Base-by-base conservation (phyloP, 2,329 filamentous ascomycete species). In the Cryphonectria japonica region DNA sequence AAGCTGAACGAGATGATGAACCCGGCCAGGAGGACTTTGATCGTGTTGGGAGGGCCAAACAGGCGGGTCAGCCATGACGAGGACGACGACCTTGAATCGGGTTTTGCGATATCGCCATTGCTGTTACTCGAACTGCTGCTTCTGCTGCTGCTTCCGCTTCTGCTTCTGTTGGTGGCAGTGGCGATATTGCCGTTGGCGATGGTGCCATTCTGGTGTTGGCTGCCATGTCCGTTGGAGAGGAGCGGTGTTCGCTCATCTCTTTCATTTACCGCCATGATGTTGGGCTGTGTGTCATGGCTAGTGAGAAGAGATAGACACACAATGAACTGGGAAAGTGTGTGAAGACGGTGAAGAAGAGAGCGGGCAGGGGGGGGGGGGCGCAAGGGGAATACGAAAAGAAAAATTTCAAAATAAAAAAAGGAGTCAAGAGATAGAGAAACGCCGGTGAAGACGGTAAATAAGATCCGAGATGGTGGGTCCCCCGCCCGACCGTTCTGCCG, bases 11-110 rank as follows among this genome's bases (percentile, higher is more conserved):
- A 37, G 54, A 66, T 66, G 50, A 72, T 68, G 68, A 73, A 72
- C 57, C 72, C 72, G 66, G 72, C 72, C 3, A 73, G 66, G n/a
- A 73, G 72, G 50, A 73, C 70, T 32, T 73, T 41, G 34, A 72
- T 34, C 69, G 76, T 43, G 9, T 60, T 64, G 69, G 73, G 69
- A 13, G 71, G 66, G 60, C 77, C n/a, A 19, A 46, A 34, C 66
- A 72, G 6, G 16, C 72, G 70, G 8, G 68, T 62, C n/a, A 67
- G 34, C 72, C 72, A 73, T 22, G 72, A 34, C 26, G 57, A 32
- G 9, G 54, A 39, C 32, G 59, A 70, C 37, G 57, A 50, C 54
- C 60, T 70, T n/a, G 59, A 39, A 34, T 62, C 46, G 39, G 52
- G 19, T n/a, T 66, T 66, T 22, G 64, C 52, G 59, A 46, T 41